These are phyloP conservation scores for Linum usitatissimum DNA, from an alignment of 345 rosid species.

Conservation along the genomic window DNA sequence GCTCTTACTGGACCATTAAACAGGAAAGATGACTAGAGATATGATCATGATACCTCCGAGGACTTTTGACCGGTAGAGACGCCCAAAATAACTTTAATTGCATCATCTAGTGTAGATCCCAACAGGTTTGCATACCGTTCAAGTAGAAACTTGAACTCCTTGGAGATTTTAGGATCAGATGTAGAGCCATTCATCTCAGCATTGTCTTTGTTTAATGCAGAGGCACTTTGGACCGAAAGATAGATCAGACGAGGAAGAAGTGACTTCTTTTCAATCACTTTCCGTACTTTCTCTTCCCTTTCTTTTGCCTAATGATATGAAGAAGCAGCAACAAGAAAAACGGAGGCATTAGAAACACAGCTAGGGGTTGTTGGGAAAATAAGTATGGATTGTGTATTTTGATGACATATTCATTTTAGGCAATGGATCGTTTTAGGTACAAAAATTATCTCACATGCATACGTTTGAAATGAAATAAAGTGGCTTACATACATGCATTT, in stretches of 20 bases:
- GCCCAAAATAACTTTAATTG: conserved; percentile 41
- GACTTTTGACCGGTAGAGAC: conserved; percentile 46
- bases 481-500: no score
- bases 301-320: conserved; percentile 41
- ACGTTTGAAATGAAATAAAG: neutral
- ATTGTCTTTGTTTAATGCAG: conserved; percentile 44
- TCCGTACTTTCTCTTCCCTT: conserved; percentile 47
- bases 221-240: conserved; percentile 66
- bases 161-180: conserved; percentile 36
- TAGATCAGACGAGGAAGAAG: conserved; percentile 81
- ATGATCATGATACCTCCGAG: conserved; percentile 38
- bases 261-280: conserved; percentile 51
- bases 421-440: neutral
- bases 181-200: conserved; percentile 48
- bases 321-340: conserved; percentile 8
- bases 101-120: conserved; percentile 63
- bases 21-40: neutral
- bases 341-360: conserved; percentile 5
- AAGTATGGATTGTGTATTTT: neutral
- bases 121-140: conserved; percentile 62
- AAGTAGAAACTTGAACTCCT: conserved; percentile 59
- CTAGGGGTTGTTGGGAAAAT: neutral
- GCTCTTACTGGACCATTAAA: neutral
- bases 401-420: no score
- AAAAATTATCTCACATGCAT: no score